These are phyloP conservation scores for Mariannaea sp. DNA, from an alignment of 2,329 filamentous ascomycete genomes.

Conservation along the genomic window DNA sequence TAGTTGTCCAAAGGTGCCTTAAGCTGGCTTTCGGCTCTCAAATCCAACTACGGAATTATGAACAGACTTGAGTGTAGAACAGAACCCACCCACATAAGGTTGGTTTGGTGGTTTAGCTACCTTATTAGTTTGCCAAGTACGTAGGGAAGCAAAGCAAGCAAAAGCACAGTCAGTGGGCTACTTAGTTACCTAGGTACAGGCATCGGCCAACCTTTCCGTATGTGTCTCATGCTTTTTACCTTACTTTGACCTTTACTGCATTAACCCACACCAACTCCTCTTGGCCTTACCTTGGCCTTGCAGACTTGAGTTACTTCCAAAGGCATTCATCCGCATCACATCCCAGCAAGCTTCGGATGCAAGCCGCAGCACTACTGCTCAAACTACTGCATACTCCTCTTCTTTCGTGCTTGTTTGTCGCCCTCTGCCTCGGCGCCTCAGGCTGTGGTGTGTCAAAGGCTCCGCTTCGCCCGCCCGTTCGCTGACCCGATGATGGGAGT, in stretches of 20 bases:
- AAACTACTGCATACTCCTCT: slow-evolving; percentile 25
- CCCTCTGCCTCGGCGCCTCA: slow-evolving; percentile 22
- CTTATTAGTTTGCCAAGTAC: no score
- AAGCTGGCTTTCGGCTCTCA: no score
- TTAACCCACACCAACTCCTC: slow-evolving; percentile 15
- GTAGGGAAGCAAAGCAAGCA: no score
- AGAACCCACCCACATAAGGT: no score
- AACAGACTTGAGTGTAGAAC: no score
- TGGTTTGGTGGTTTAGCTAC: no score
- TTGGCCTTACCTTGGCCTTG: slow-evolving; percentile 15
- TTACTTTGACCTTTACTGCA: slow-evolving; percentile 11
- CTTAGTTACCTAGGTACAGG: no score
- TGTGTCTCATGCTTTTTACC: no score
- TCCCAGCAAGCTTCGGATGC: slow-evolving; percentile 14
- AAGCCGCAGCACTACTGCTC: slow-evolving; percentile 19
- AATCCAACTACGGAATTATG: no score
- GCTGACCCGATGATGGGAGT: slow-evolving; percentile 39
- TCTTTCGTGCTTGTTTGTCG: slow-evolving; percentile 12
- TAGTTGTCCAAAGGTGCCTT: no score
- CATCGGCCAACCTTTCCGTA: no score
- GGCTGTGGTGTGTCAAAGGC: slow-evolving; percentile 19
- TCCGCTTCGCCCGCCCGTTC: slow-evolving; percentile 34
- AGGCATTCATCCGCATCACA: slow-evolving; percentile 19
- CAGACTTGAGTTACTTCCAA: neutral
- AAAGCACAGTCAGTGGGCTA: no score